Conservation (phyloP, 208 protist genomes). For the Crithidia fasciculata region DNA sequence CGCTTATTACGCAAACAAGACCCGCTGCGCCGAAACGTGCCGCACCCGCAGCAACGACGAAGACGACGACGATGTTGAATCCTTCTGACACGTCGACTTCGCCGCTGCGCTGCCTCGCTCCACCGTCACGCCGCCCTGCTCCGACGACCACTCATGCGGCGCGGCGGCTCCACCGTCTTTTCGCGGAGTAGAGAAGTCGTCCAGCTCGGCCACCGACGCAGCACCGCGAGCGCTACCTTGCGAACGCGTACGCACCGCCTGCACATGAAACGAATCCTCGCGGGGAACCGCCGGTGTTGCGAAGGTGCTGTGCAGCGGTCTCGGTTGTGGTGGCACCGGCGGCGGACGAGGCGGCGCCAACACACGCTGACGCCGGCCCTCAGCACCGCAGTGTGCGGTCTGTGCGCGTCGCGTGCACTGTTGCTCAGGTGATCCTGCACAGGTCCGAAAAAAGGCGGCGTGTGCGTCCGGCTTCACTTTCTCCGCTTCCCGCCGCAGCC, state of each 20-base stretch:
- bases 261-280: background rate
- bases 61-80: no score
- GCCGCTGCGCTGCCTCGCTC: slow-evolving; percentile 1
- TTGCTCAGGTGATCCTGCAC: background rate
- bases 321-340: no score
- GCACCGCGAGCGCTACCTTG: no score
- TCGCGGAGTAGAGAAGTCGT: slow-evolving; percentile 10
- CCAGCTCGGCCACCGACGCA: background rate
- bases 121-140: slow-evolving; percentile 10
- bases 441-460: slow-evolving; percentile 9
- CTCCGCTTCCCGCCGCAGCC: background rate
- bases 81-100: no score
- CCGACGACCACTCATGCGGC: slow-evolving; percentile 7
- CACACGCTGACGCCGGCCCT: no score
- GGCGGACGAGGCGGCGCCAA: no score
- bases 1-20: no score
- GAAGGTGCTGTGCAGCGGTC: no score
- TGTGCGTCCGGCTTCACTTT: slow-evolving; percentile 2
- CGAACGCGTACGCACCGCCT: no score
- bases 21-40: no score
- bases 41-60: no score
- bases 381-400: background rate
- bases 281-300: background rate
- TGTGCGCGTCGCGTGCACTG: background rate
- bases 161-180: background rate